Evolutionary conservation across 75 land plant species (phyloP).

Genomic region (Adiantum capillusveneris): DNA sequence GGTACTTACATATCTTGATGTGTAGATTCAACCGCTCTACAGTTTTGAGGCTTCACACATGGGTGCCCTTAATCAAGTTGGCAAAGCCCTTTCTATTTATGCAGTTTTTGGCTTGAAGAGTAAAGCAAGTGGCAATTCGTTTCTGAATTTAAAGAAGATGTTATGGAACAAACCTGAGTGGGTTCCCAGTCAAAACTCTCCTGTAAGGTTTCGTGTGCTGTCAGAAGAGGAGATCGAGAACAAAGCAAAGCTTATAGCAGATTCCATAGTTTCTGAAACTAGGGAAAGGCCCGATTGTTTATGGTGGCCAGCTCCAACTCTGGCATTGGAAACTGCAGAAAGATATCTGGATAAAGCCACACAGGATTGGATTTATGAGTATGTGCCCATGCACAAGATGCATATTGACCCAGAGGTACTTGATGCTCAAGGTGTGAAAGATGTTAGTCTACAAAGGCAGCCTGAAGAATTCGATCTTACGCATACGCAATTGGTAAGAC

Average conservation of each 20-base stretch:
- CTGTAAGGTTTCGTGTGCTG: constrained; percentile 1
- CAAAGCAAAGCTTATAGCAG: background rate
- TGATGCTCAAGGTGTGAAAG: background rate
- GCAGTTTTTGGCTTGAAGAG: background rate
- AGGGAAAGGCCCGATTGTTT: background rate
- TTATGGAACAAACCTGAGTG: background rate
- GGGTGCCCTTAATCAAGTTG: background rate
- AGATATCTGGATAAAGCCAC: background rate
- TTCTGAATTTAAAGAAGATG: background rate
- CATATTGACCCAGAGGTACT: background rate
- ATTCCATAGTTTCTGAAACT: background rate
- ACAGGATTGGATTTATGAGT: background rate
- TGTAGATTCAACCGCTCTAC: background rate
- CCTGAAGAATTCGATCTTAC: background rate
- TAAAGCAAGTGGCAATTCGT: background rate
- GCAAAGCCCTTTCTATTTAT: constrained; percentile 2
- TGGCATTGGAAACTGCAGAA: background rate
- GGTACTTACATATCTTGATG: background rate
- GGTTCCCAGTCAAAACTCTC: background rate
- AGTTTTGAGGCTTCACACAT: constrained; percentile 2
- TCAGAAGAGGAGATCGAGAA: background rate
- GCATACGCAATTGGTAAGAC: constrained; percentile 2
- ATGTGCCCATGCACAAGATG: constrained; percentile 1
- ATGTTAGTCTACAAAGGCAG: background rate
- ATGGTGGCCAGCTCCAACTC: constrained; percentile 2